Evolutionary conservation across 2,329 filamentous ascomycete species (phyloP).

Genomic region (Alternaria sp.): DNA sequence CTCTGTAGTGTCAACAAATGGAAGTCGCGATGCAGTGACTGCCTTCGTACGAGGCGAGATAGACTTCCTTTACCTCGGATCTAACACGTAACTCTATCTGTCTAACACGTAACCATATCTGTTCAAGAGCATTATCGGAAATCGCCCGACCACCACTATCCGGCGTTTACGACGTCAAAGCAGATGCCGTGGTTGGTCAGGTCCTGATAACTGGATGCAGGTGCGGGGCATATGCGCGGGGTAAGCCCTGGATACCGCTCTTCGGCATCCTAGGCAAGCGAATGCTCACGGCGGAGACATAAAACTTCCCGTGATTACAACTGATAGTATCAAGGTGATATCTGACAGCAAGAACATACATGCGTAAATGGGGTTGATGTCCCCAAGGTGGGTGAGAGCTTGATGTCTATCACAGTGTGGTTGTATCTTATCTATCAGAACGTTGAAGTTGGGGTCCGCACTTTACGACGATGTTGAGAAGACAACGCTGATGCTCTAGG

Average conservation of each 20-base stretch:
- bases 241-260: background rate
- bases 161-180: background rate
- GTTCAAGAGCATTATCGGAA: background rate
- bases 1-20: background rate
- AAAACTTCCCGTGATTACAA: background rate
- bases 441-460: too few species aligned
- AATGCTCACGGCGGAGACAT: background rate
- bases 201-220: background rate
- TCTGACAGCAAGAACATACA: background rate
- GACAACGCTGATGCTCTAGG: too few species aligned
- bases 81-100: background rate
- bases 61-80: slow-evolving; percentile 7
- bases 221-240: slow-evolving; percentile 1
- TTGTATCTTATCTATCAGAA: too few species aligned
- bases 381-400: background rate
- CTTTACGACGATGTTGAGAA: too few species aligned
- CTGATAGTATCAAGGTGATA: background rate
- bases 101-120: background rate
- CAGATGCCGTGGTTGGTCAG: slow-evolving; percentile 4
- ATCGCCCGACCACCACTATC: background rate
- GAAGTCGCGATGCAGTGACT: background rate
- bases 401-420: too few species aligned
- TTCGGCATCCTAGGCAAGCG: background rate
- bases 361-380: background rate
- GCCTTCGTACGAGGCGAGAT: background rate